Conservation (phyloP, 352 stramenopile genomes). For the Pythium aquatile region DNA sequence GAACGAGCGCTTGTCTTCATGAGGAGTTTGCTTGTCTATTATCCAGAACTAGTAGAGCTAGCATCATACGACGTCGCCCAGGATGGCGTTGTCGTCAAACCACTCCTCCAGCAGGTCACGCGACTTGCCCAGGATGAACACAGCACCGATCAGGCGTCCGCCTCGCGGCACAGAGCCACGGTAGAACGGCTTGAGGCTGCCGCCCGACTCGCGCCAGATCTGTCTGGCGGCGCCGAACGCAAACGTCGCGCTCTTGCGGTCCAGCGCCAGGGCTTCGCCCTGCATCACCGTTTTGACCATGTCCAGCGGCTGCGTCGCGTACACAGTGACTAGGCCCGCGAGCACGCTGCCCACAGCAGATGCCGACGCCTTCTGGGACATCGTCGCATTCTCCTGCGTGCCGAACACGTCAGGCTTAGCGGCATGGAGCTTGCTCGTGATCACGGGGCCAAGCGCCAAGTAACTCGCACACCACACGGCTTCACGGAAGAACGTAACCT, state of each 20-base stretch:
- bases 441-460: constrained; percentile 68
- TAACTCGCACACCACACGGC: constrained; percentile 78
- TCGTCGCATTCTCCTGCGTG: constrained; percentile 39
- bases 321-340: constrained; percentile 71
- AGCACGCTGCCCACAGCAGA: constrained; percentile 65
- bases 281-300: constrained; percentile 88
- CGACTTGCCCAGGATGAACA: constrained; percentile 80
- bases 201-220: constrained; percentile 52
- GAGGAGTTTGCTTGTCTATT: not conserved
- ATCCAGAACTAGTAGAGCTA: not conserved
- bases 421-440: constrained; percentile 62
- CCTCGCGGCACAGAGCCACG: constrained; percentile 69
- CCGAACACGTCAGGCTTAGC: constrained; percentile 58
- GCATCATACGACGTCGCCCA: constrained; percentile 24
- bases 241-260: constrained; percentile 33
- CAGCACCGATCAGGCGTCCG: constrained; percentile 74
- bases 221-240: constrained; percentile 41
- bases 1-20: too few relatives aligned
- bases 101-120: constrained; percentile 67
- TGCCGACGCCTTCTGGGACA: constrained; percentile 61
- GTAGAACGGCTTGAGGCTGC: constrained; percentile 52
- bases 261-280: constrained; percentile 57
- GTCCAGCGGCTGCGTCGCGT: constrained; percentile 76
- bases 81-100: constrained; percentile 62
- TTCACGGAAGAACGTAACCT: constrained; percentile 62